A percentile compares a stretch with the other conserved stretches of the same genome.
phyloP scores from a whole-genome alignment of 768 basidiomycete species.

The Pleurotus tuoliensis region DNA sequence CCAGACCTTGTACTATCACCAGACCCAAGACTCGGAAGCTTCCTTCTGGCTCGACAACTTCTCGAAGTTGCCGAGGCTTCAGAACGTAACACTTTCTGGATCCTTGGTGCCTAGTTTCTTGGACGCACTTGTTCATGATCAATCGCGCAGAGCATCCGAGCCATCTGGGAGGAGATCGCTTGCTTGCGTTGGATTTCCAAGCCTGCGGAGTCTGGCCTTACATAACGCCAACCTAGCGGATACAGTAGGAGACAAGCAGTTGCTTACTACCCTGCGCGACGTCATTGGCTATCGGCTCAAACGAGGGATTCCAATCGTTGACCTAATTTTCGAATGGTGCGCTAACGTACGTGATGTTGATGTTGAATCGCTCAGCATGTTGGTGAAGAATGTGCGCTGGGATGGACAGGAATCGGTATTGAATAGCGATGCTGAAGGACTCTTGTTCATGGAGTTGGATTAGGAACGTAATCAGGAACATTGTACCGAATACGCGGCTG shows the following conservation, averaged over 20 bases:
- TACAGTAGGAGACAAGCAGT: background rate
- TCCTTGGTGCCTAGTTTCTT: conserved; percentile 19
- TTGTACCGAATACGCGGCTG: too few species aligned
- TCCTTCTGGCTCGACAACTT: conserved; percentile 22
- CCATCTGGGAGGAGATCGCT: background rate
- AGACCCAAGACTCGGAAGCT: conserved; percentile 14
- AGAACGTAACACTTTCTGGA: conserved; percentile 19
- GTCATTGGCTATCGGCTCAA: conserved; percentile 28
- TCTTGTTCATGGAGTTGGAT: background rate
- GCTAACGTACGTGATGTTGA: conserved; percentile 14
- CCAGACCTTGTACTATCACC: conserved; percentile 18
- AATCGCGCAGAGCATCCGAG: conserved; percentile 7
- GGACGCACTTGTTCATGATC: conserved; percentile 20
- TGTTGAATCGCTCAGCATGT: conserved; percentile 20
- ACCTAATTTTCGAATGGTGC: conserved; percentile 25
- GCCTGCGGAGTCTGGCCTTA: conserved; percentile 20
- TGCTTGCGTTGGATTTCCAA: conserved; percentile 21
- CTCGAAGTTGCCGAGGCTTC: conserved; percentile 22
- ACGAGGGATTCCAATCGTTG: conserved; percentile 23
- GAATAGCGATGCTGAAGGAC: conserved; percentile 17
- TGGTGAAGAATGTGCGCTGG: conserved; percentile 31
- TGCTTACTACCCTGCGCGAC: conserved; percentile 14
- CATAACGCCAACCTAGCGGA: conserved; percentile 21
- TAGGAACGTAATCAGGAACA: background rate
- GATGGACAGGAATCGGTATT: conserved; percentile 24